These are phyloP conservation scores for Sambucus nigra DNA, from an alignment of 129 eudicot species.

Conservation along the genomic window DNA sequence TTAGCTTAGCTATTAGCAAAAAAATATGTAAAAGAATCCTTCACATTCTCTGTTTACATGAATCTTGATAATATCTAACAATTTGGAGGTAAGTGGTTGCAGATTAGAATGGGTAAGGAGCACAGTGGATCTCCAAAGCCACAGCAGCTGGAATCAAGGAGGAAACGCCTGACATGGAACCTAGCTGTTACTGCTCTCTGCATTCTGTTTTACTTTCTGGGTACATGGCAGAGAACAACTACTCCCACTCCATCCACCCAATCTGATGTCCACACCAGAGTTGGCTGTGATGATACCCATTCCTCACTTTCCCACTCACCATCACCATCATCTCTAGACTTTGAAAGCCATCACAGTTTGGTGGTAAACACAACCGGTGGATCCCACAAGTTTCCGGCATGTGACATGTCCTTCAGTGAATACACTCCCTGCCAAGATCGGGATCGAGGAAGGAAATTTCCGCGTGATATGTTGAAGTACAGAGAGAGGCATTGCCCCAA, in stretches of 20 bases:
- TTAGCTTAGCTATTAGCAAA: too few species aligned
- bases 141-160: constrained; percentile 44
- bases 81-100: not conserved
- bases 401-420: constrained; percentile 59
- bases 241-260: constrained; percentile 27
- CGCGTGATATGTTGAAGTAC: constrained; percentile 62
- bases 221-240: constrained; percentile 66
- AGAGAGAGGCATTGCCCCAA: constrained; percentile 88
- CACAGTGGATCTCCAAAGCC: constrained; percentile 65
- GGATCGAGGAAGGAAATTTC: constrained; percentile 58
- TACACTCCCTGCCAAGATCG: constrained; percentile 91
- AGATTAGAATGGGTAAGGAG: constrained; percentile 63
- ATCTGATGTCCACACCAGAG: constrained; percentile 29
- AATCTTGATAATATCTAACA: too few species aligned
- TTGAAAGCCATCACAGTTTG: constrained; percentile 77
- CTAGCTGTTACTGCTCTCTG: constrained; percentile 62
- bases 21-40: too few species aligned
- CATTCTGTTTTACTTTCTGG: constrained; percentile 54
- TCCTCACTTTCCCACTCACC: constrained; percentile 20
- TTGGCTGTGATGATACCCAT: constrained; percentile 37
- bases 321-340: constrained; percentile 32
- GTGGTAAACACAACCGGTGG: constrained; percentile 26
- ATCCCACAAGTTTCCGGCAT: constrained; percentile 42
- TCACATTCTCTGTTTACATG: too few species aligned
- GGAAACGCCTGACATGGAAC: constrained; percentile 56